Percentiles rank a stretch among this genome's conserved stretches.
Conservation (phyloP, 2,329 filamentous ascomycete genomes). For the Exophiala dermatitidis region DNA sequence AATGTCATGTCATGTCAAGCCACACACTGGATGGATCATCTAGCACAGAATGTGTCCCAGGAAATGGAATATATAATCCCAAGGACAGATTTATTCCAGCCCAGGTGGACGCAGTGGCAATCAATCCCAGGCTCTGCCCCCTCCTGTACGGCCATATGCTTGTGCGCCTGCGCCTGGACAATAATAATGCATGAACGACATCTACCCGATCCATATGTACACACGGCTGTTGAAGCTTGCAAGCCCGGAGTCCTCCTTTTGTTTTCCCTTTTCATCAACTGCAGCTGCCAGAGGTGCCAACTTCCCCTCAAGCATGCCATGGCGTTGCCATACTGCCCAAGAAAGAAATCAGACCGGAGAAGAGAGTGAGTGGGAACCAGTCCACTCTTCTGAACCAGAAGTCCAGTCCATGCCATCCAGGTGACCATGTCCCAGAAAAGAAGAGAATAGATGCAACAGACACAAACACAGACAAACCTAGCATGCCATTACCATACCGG, state of each 20-base stretch:
- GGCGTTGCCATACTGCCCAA: constrained; percentile 3
- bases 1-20: constrained; percentile 6
- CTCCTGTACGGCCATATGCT: no score
- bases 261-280: no score
- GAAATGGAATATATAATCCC: not conserved
- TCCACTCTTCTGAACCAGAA: constrained; percentile 4
- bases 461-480: no score
- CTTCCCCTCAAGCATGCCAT: constrained; percentile 3
- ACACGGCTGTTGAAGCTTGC: no score
- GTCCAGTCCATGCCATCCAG: no score
- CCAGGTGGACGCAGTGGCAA: not conserved
- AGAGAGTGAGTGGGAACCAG: not conserved
- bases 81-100: constrained; percentile 5
- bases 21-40: constrained; percentile 13
- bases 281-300: constrained; percentile 6
- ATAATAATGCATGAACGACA: no score
- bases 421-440: not conserved
- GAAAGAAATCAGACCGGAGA: constrained; percentile 7
- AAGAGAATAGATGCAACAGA: constrained; percentile 9
- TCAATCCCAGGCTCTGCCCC: no score
- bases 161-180: no score
- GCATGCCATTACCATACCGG: not conserved
- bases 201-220: no score
- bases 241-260: no score
- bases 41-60: constrained; percentile 2